Conservation (phyloP, 2,329 filamentous ascomycete species). For the Colletotrichum tropicicola region DNA sequence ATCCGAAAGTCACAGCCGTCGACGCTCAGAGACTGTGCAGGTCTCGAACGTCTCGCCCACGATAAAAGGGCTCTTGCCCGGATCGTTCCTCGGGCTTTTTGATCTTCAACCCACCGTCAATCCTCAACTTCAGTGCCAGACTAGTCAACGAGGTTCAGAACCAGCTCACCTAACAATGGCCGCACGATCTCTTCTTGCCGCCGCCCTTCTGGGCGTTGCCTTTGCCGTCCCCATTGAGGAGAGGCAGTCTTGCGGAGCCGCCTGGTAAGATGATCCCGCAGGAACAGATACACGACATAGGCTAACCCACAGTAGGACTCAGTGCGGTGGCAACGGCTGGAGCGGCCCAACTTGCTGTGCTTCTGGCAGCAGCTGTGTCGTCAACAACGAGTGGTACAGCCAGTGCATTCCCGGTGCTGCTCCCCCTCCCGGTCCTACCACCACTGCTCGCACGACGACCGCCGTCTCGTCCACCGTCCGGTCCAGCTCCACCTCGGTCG, state of each 20-base stretch:
- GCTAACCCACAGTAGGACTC: constrained; percentile 36
- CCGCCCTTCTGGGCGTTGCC: constrained; percentile 35
- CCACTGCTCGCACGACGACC: constrained; percentile 36
- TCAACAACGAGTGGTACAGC: constrained; percentile 47
- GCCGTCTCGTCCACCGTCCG: constrained; percentile 15
- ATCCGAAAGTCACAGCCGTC: constrained; percentile 8
- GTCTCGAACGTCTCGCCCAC: neutral
- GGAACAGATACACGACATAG: neutral
- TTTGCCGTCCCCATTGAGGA: constrained; percentile 53
- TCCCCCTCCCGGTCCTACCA: constrained; percentile 31
- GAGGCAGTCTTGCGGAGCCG: constrained; percentile 45
- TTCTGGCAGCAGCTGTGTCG: constrained; percentile 47
- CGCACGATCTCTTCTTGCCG: constrained; percentile 21
- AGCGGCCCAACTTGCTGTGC: constrained; percentile 54
- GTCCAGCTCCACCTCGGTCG: constrained; percentile 33
- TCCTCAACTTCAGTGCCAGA: neutral
- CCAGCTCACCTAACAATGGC: constrained; percentile 19
- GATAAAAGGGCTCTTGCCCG: constrained; percentile 15
- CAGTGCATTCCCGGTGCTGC: constrained; percentile 43
- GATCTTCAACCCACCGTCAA: neutral
- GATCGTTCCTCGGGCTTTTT: neutral
- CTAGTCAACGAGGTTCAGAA: neutral
- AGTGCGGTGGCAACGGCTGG: constrained; percentile 57
- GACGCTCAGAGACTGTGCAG: neutral
- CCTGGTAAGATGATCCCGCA: constrained; percentile 40